These are phyloP conservation scores for Beauveria sp. DNA, from an alignment of 2,329 filamentous ascomycete species.

Conservation along the genomic window DNA sequence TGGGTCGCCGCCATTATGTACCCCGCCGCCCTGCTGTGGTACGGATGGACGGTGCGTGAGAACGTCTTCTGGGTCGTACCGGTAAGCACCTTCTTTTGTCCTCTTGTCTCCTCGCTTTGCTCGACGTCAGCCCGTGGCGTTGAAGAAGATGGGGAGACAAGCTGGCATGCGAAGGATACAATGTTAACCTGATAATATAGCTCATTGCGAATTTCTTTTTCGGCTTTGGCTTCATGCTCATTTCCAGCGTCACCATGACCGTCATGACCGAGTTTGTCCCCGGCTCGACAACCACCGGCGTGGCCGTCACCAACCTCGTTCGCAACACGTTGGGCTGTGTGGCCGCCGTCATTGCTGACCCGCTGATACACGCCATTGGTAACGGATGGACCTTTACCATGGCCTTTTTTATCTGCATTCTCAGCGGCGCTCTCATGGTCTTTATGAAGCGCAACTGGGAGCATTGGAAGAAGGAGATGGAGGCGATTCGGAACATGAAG, in stretches of 20 bases:
- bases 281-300: not conserved
- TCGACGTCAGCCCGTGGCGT: not conserved
- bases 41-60: not conserved
- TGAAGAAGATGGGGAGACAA: not conserved
- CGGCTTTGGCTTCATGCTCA: not conserved
- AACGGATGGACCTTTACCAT: not conserved
- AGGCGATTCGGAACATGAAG: not conserved
- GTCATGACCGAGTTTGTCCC: not conserved
- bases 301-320: not conserved
- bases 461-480: not conserved
- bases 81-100: not conserved
- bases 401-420: not conserved
- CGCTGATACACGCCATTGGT: not conserved
- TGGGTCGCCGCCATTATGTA: not conserved
- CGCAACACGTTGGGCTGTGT: not conserved
- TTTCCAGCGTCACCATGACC: not conserved
- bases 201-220: not conserved
- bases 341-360: not conserved
- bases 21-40: not conserved
- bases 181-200: not conserved
- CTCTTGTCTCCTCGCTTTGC: not conserved
- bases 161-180: not conserved
- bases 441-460: not conserved
- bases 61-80: not conserved
- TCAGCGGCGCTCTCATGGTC: not conserved